phyloP scores from a whole-genome alignment of 331 rosid genomes.

The Dryas integrifolia region DNA sequence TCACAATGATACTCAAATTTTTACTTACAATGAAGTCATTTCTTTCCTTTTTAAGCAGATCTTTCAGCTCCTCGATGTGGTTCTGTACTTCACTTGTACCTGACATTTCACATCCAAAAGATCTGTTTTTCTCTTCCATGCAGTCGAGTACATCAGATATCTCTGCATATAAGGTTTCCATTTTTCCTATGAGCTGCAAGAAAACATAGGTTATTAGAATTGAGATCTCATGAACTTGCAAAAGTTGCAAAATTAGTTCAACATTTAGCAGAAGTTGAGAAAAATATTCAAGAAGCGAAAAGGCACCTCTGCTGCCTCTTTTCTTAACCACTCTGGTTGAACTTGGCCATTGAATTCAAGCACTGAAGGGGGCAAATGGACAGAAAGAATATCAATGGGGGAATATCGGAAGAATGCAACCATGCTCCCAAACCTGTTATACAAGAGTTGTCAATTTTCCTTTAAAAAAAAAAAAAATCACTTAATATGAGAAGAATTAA shows the following conservation, averaged over 20 bases:
- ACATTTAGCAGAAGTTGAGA: slow-evolving; percentile 15
- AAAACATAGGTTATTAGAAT: slow-evolving; percentile 21
- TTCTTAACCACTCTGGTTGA: slow-evolving; percentile 70
- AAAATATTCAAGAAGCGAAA: slow-evolving; percentile 20
- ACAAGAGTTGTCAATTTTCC: slow-evolving; percentile 27
- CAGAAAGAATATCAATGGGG: slow-evolving; percentile 81
- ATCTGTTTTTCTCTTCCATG: slow-evolving; percentile 54
- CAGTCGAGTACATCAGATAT: slow-evolving; percentile 61
- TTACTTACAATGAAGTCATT: slow-evolving; percentile 70
- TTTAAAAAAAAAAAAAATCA: slow-evolving; percentile 14
- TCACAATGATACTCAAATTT: slow-evolving; percentile 4
- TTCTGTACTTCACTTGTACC: slow-evolving; percentile 47
- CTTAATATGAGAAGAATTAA: slow-evolving; percentile 20
- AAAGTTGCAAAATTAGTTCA: slow-evolving; percentile 12
- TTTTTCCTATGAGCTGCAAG: slow-evolving; percentile 62
- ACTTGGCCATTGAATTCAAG: slow-evolving; percentile 67
- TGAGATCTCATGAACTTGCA: slow-evolving; percentile 7
- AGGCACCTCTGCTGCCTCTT: slow-evolving; percentile 79
- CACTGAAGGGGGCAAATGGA: slow-evolving; percentile 77
- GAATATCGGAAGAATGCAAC: slow-evolving; percentile 91
- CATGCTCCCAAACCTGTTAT: slow-evolving; percentile 83
- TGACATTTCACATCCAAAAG: slow-evolving; percentile 40
- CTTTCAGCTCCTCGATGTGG: slow-evolving; percentile 64
- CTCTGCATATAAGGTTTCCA: slow-evolving; percentile 70
- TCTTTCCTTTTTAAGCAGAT: slow-evolving; percentile 62